phyloP scores from a whole-genome alignment of 176 grass and related monocot genomes.

The Hordeum marinum region DNA sequence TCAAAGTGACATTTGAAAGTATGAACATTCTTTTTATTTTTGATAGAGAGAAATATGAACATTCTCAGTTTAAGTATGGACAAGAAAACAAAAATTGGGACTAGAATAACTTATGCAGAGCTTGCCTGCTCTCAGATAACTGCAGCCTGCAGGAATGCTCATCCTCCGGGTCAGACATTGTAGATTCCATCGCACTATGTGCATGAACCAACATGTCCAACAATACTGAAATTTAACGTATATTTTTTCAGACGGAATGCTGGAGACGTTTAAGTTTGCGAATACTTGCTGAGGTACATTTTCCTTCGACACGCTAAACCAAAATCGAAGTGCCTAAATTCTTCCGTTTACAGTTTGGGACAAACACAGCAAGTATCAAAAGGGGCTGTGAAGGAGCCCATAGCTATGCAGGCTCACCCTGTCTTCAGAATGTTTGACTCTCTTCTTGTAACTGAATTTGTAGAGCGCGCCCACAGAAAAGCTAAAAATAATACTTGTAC shows the following conservation, averaged over 20 bases:
- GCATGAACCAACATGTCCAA: background rate
- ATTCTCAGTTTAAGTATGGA: background rate
- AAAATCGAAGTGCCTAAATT: background rate
- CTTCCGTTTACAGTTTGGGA: background rate
- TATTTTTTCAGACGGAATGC: background rate
- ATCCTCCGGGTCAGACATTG: background rate
- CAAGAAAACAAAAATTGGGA: background rate
- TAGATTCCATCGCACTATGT: background rate
- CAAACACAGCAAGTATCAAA: background rate
- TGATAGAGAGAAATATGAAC: background rate
- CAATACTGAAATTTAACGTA: background rate
- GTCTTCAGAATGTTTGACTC: background rate
- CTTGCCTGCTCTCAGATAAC: background rate
- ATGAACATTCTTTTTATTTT: too few species aligned
- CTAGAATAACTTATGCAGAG: background rate
- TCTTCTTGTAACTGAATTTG: background rate
- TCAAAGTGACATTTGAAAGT: background rate
- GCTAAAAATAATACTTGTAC: background rate
- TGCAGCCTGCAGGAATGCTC: background rate
- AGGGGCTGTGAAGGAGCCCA: background rate
- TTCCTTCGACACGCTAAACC: background rate
- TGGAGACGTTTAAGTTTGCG: background rate
- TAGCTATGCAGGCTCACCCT: background rate
- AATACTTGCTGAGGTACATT: background rate
- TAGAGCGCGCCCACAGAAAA: background rate